Conservation (phyloP, 306 rosid genomes). For the Begonia masoniana region DNA sequence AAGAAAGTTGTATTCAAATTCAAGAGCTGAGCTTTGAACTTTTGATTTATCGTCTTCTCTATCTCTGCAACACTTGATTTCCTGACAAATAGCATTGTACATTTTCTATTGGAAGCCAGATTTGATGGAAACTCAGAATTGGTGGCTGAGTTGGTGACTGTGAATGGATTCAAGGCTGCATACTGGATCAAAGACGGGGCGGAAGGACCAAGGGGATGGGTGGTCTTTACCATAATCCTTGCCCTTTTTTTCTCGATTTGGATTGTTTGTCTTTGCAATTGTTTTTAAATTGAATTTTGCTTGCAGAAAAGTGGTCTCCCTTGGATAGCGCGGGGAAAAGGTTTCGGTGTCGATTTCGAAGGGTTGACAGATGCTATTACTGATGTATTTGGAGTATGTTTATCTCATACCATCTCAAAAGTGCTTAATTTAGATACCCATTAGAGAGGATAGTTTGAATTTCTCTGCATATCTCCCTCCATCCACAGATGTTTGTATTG, state of each 20-base stretch:
- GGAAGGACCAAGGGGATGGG: slow-evolving; percentile 97
- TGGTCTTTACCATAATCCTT: slow-evolving; percentile 32
- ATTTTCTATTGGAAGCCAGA: slow-evolving; percentile 71
- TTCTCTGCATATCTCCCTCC: too few relatives aligned
- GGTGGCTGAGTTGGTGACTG: slow-evolving; percentile 80
- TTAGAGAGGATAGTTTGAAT: too few relatives aligned
- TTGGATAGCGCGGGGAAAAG: slow-evolving; percentile 52
- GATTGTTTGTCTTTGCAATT: background rate
- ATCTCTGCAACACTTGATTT: background rate
- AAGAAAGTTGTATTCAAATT: too few relatives aligned
- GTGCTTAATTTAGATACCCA: background rate
- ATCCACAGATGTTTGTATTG: too few relatives aligned
- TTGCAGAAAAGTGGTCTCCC: slow-evolving; percentile 86
- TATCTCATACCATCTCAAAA: slow-evolving; percentile 10
- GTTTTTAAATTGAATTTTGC: slow-evolving; percentile 11
- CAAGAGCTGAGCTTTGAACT: too few relatives aligned
- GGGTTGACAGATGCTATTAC: slow-evolving; percentile 43
- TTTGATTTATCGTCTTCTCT: too few relatives aligned
- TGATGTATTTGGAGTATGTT: slow-evolving; percentile 66
- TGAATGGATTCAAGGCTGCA: slow-evolving; percentile 89
- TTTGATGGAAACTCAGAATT: slow-evolving; percentile 91
- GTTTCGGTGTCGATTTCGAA: slow-evolving; percentile 41
- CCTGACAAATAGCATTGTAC: background rate
- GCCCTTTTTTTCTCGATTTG: background rate
- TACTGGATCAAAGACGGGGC: slow-evolving; percentile 91